These are phyloP conservation scores for Entomortierella chlamydospora DNA, from an alignment of 192 early-diverging fungal species.

Conservation along the genomic window DNA sequence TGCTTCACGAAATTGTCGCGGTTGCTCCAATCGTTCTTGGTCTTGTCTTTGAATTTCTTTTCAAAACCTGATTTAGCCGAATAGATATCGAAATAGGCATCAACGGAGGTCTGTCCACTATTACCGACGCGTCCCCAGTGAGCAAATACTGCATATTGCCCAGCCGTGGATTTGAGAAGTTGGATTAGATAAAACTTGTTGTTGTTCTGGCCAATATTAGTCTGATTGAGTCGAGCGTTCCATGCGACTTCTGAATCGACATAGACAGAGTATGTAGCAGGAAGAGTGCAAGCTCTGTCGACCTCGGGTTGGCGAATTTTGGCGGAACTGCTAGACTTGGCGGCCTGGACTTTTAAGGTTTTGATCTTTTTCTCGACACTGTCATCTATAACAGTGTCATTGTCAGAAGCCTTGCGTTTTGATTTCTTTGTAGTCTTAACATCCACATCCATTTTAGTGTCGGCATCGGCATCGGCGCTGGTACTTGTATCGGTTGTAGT, in stretches of 20 bases:
- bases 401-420: constrained; percentile 34
- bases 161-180: constrained; percentile 56
- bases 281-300: constrained; percentile 15
- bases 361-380: constrained; percentile 46
- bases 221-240: constrained; percentile 78
- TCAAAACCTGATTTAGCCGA: constrained; percentile 65
- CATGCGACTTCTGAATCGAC: constrained; percentile 45
- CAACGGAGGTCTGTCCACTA: constrained; percentile 62
- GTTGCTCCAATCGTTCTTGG: constrained; percentile 73
- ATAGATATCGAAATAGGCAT: constrained; percentile 23
- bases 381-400: constrained; percentile 19
- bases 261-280: constrained; percentile 35
- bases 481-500: constrained; percentile 1
- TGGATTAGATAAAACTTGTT: constrained; percentile 85
- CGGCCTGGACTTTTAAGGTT: constrained; percentile 29
- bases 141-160: constrained; percentile 66
- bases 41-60: constrained; percentile 75
- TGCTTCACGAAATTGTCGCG: constrained; percentile 50
- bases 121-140: constrained; percentile 83
- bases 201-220: constrained; percentile 73
- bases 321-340: constrained; percentile 12
- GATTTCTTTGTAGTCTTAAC: not conserved
- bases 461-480: not conserved
- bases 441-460: not conserved
- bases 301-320: constrained; percentile 47